phyloP scores from a whole-genome alignment of 495 filamentous ascomycete genomes.

The Ascodesmis nigricans region DNA sequence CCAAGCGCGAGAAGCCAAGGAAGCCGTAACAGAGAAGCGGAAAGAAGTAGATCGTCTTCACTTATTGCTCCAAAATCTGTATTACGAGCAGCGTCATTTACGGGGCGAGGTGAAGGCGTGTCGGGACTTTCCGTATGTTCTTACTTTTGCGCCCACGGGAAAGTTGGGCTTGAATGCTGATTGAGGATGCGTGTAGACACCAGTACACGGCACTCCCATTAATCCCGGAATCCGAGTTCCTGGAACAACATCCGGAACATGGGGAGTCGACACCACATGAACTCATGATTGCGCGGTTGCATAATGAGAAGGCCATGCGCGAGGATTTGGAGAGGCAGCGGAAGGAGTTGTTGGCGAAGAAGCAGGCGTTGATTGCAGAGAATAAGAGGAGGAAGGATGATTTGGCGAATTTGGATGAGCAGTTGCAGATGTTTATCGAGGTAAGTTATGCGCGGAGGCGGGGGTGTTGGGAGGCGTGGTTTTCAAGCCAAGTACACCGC shows the following conservation, averaged over 20 bases:
- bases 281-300: slow-evolving; percentile 77
- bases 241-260: slow-evolving; percentile 55
- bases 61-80: slow-evolving; percentile 81
- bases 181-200: slow-evolving; percentile 34
- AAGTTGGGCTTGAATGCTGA: slow-evolving; percentile 15
- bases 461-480: slow-evolving; percentile 11
- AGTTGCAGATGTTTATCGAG: slow-evolving; percentile 21
- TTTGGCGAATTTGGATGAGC: slow-evolving; percentile 27
- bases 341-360: slow-evolving; percentile 67
- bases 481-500: too few species aligned
- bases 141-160: neutral
- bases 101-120: slow-evolving; percentile 77
- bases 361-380: slow-evolving; percentile 75
- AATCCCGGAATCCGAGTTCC: slow-evolving; percentile 62
- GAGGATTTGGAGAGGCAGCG: slow-evolving; percentile 71
- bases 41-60: slow-evolving; percentile 82
- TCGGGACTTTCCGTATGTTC: slow-evolving; percentile 58
- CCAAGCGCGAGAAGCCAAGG: slow-evolving; percentile 65
- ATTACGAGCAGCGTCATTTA: slow-evolving; percentile 85
- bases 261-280: slow-evolving; percentile 45
- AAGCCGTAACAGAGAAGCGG: slow-evolving; percentile 60
- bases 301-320: slow-evolving; percentile 70
- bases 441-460: neutral
- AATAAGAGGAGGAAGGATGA: slow-evolving; percentile 93
- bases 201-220: slow-evolving; percentile 69